Base-by-base conservation (phyloP, 2,329 filamentous ascomycete genomes). In the Tolypocladium sp. region DNA sequence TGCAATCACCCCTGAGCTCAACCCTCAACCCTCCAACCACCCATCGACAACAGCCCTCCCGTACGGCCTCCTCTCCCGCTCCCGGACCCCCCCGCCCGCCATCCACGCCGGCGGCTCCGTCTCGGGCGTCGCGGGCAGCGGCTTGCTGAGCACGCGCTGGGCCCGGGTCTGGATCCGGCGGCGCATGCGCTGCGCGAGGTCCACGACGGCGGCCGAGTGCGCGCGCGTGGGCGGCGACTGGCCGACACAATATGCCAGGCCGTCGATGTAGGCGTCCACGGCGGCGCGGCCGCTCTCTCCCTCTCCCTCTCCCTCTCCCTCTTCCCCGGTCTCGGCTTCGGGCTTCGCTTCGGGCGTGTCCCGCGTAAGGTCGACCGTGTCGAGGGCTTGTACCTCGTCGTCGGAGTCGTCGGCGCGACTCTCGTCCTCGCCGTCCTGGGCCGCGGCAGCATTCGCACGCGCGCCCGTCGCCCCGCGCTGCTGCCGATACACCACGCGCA, bases 211-310 rank as follows among this genome's bases (percentile, higher is more conserved):
- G 15, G 58, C 57, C 60, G 20, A 66, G 27, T 27, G 15, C 25
- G 46, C 27, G 27, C 46, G 46, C 17, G 46, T 20, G 46, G 46
- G 46, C n/a, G 65, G 27, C 30, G 70, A 64, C 59, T 73, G 71
- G 46, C 71, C 71, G 35, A 72, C 64, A 59, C 70, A 65, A 63
- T 71, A 71, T 55, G 70, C 71, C 41, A 72, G 64, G 56, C 70
- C 71, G 41, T 68, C 59, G 22, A 67, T 42, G 41, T 62, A 68
- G 1, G 54, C 53, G 44, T 63, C 63, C 51, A 62, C 46, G 46
- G 46, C 46, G 46, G 46, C 15, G 1, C 3, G 3, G 1, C 3
- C 57, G 37, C 56, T 42, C 13, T 58, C 38, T 17, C 61, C 59
- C 22, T 38, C 53, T 1, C 22, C 52, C 5, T 57, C 37, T 15